These are phyloP conservation scores for Euphorbia tirucalli DNA, from an alignment of 345 rosid genomes.

Conservation along the genomic window DNA sequence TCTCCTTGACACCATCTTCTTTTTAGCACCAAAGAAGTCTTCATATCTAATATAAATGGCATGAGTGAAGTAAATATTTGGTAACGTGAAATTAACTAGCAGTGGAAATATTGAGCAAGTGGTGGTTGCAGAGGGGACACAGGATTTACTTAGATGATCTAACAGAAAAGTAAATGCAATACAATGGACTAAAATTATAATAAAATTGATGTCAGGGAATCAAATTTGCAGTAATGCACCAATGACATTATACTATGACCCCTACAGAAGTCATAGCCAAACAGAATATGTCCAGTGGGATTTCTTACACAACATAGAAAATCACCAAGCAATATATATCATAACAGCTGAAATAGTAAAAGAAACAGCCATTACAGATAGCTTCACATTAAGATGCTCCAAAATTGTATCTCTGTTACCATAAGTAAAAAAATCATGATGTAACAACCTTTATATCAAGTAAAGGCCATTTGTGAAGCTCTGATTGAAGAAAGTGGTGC, in stretches of 20 bases:
- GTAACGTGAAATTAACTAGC: background rate
- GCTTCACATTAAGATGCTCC: background rate
- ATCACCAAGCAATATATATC: background rate
- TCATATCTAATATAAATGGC: conserved; percentile 48
- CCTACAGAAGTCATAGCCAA: background rate
- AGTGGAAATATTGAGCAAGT: background rate
- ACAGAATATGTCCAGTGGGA: background rate
- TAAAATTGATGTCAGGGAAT: background rate
- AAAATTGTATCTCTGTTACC: background rate
- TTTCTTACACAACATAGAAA: background rate
- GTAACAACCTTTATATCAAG: background rate
- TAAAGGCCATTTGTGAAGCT: background rate
- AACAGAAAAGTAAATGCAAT: background rate
- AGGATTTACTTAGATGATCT: background rate
- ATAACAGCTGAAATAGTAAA: background rate
- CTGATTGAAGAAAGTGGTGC: background rate
- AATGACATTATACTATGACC: too few relatives aligned
- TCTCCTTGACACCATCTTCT: conserved; percentile 36
- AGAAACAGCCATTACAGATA: background rate
- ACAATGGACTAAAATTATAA: background rate
- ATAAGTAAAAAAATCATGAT: background rate
- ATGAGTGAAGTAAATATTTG: too few relatives aligned
- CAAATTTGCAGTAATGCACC: background rate
- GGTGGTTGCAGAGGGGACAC: background rate
- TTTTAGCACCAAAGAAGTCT: conserved; percentile 71